Evolutionary conservation across 176 grass and related monocot species (phyloP).

Genomic region (Zea mays): Zm-B73-REFERENCE-NAM-5.0 NC_050100.1:8790501-8791000

Average conservation of each 20-base stretch:
- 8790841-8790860: slow-evolving; percentile 9
- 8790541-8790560: no score
- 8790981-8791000: neutral
- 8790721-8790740: no score
- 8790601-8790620: no score
- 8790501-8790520: no score
- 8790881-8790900: slow-evolving; percentile 12
- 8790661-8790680: no score
- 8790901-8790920: neutral
- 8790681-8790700: no score
- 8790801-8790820: no score
- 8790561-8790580: slow-evolving; percentile 16
- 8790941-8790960: neutral
- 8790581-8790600: slow-evolving; percentile 25
- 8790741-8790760: no score
- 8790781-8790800: neutral
- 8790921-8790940: neutral
- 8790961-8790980: neutral
- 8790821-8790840: neutral
- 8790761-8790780: neutral
- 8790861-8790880: neutral
- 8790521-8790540: no score
- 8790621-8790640: no score
- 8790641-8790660: no score
- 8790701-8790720: no score